phyloP scores from a whole-genome alignment of 306 rosid species.

The Rosa rugosa region DNA sequence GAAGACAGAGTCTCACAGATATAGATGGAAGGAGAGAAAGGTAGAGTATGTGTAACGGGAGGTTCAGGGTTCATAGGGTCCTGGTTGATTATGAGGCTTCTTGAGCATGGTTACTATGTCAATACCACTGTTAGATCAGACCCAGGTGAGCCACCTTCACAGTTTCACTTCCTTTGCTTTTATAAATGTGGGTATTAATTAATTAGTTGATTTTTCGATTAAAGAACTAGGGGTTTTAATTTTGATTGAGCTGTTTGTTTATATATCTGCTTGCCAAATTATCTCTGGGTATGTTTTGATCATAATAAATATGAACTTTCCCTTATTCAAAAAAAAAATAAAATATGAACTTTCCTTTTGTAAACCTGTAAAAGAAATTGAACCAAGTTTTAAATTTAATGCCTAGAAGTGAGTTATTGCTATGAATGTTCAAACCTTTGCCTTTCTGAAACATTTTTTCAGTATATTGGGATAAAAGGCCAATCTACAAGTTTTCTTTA shows the following conservation, averaged over 20 bases:
- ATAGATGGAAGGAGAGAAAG: slow-evolving; percentile 31
- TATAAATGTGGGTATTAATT: not conserved
- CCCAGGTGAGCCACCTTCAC: slow-evolving; percentile 29
- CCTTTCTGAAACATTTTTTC: not conserved
- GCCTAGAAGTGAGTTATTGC: not conserved
- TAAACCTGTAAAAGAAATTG: too few species aligned
- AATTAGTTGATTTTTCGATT: not conserved
- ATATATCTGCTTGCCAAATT: too few species aligned
- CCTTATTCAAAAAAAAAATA: not conserved
- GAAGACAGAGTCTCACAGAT: not conserved
- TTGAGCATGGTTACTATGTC: slow-evolving; percentile 49
- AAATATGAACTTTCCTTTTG: too few species aligned
- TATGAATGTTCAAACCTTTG: not conserved
- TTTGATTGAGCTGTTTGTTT: slow-evolving; percentile 1
- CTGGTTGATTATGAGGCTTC: slow-evolving; percentile 50
- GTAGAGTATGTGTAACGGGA: slow-evolving; percentile 50
- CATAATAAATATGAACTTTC: not conserved
- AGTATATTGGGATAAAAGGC: not conserved
- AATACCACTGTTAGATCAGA: slow-evolving; percentile 45
- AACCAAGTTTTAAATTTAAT: too few species aligned
- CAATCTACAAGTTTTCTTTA: not conserved
- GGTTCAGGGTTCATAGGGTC: slow-evolving; percentile 55
- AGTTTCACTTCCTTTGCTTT: not conserved
- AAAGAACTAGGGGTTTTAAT: not conserved
- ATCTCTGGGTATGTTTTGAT: not conserved